Base-by-base conservation (phyloP, 1,284 basidiomycete species). In the Cerrena zonata region DNA sequence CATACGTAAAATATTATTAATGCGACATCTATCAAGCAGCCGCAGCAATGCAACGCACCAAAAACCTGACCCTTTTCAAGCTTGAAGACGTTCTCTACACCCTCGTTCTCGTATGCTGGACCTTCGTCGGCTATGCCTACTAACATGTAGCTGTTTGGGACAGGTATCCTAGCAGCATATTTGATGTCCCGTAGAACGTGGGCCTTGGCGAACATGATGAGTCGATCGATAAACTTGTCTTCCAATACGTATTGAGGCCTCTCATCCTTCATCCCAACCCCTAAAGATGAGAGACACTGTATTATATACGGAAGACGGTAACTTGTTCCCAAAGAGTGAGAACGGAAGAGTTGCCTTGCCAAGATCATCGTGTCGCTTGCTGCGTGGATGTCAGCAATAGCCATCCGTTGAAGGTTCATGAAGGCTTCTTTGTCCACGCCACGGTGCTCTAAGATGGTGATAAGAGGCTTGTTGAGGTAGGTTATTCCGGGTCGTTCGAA, bases 121-220 rank as follows among this genome's bases (percentile, higher is more conserved):
- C 85, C 85, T 67, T 89, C 88, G 60, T 89, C 88, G 4, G 85
- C 84, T n/a, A 90, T 74, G 2, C 89, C 89, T 18, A 89, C 84
- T 2, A 90, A 71, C 19, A 81, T 71, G 54, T 79, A 79, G 51
- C 82, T 82, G 1, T 82, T 69, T 0, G 79, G 79, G n/a, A 91
- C 76, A 2, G 75, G 77, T 34, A 91, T 86, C 21, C 86, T 73
- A 0, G 87, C 88, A 34, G 73, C 70, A 56, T 88, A 80, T 60
- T 90, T 90, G 61, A 91, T 79, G 45, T 79, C 79, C 12, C 85
- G 72, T 18, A 91, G 67, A 12, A 85, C 76, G 54, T 80, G 75
- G 48, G 77, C 77, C 60, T 80, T 76, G 1, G 80, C 75, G 25
- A 82, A 80, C 45, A 69, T 58, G 34, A 74, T 60, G 13, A 85